Evolutionary conservation across 2,329 filamentous ascomycete genomes (phyloP), one percentile per base, ranked within the genome.

Genomic region (Paraconiothyrium brasiliense): DNA sequence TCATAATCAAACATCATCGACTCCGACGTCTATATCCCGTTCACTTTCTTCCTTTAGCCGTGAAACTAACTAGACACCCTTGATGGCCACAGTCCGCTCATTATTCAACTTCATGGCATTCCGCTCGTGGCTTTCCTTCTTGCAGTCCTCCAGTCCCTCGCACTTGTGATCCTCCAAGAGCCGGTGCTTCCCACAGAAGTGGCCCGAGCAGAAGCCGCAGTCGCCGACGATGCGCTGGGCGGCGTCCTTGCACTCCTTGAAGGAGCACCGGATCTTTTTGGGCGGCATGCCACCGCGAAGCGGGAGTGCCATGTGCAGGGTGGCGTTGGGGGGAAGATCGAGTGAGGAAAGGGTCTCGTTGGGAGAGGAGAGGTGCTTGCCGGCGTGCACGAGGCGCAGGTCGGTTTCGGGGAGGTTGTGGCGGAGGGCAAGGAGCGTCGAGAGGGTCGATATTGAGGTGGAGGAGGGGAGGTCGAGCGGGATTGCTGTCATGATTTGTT

Each of bases 141-240:
- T 97, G 86, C 94, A 97, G 82, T 97, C 92, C 84, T 98, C 95
- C 60, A 99, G 84, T 44, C 93, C 93, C 67, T 87, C 89, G 83
- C 95, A 99, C 82, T 92, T 92, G 83, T 99, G 95, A 71, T 94
- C 92, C 81, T 99, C 95, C 67, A 98, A 82, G 82, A 98, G 87
- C 59, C 95, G 87, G 82, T 99, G 95, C 84, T 93, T 97, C 72
- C 92, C 92, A 82, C 95, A 99, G 84, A 92, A 98, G 78, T 96
- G 92, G 49, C 94, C 93, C 59, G 90, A 85, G 84, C 95, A 99
- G 85, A 98, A 98, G 64, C 89, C 90, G 82, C 95, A 99, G 83
- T 98, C 94, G 58, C 95, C 95, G 62, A 97, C 92, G 74, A 99
- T 97, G 68, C 92, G 90, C 80, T 97, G 94, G 16, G 93, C 94